Percentiles rank a stretch among this genome's conserved stretches.
Evolutionary conservation across 23 red algal genomes (phyloP).

Genomic region (Cyanidium caldarium): DNA sequence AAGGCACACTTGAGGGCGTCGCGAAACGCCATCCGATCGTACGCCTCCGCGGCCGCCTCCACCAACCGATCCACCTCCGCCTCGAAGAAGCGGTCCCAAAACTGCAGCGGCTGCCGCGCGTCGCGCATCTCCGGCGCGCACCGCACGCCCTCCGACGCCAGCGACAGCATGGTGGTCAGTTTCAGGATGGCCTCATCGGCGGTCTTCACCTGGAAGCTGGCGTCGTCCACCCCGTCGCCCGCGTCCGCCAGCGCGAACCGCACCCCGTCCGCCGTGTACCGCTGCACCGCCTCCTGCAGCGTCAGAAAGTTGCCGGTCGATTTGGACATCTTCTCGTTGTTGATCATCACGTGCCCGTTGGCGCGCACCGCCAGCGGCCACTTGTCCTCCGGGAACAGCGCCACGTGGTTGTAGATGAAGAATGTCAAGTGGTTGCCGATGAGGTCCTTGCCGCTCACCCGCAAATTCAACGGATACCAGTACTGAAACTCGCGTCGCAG

Average conservation of each 20-base stretch:
- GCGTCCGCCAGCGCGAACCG: conserved; percentile 92
- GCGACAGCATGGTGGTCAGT: conserved; percentile 60
- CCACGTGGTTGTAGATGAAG: conserved; percentile 95
- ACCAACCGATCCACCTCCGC: conserved; percentile 45
- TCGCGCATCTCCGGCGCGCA: conserved; percentile 24
- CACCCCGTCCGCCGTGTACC: conserved; percentile 83
- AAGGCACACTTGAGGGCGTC: conserved; percentile 92
- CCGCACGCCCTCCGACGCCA: conserved; percentile 48
- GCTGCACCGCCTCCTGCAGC: conserved; percentile 56
- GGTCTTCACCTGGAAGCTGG: conserved; percentile 83
- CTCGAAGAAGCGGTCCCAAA: conserved; percentile 69
- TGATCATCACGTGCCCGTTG: conserved; percentile 87
- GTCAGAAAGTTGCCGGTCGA: conserved; percentile 95
- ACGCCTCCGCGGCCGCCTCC: conserved; percentile 35
- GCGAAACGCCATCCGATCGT: conserved; percentile 69
- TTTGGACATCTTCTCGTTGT: conserved; percentile 99
- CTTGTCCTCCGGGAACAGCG: conserved; percentile 65
- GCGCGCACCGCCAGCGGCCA: conserved; percentile 79
- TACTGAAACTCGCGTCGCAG: conserved; percentile 67
- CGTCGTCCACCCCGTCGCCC: conserved; percentile 86
- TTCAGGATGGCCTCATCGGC: conserved; percentile 91
- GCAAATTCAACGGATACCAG: conserved; percentile 96
- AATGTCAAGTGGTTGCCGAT: conserved; percentile 93
- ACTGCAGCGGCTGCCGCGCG: conserved; percentile 13
- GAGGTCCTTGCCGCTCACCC: conserved; percentile 94